Evolutionary conservation across 2,329 filamentous ascomycete genomes (phyloP), one percentile per base, ranked within the genome.

Genomic region (Xylariaceae sp.): DNA sequence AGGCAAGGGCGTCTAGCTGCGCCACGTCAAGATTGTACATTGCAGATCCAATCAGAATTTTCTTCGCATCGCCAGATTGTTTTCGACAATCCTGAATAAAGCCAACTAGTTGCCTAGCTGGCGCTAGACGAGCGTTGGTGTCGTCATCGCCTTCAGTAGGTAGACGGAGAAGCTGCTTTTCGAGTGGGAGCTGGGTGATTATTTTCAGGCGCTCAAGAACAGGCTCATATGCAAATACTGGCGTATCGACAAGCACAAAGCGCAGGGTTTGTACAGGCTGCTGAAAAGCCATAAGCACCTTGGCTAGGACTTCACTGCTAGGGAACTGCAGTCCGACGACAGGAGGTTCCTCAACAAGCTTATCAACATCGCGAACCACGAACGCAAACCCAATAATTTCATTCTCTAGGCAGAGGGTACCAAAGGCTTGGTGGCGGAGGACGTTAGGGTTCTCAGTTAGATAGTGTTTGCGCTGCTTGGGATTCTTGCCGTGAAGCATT

Each of bases 211-310:
- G 75, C 41, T 77, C 67, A 6, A 91, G 67, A 2, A 90, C 75
- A 0, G 87, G 87, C 46, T 89, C 83, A 48, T 84, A 89, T 0
- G 86, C 82, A 64, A 89, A 90, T 0, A 85, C 76, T 0, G 86
- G 75, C 0, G 86, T 85, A 36, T 88, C 80, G 0, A 90, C 79
- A 3, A 84, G 68, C 0, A 85, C 65, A 30, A 89, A 83, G 1
- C 58, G 64, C 3, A 80, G 35, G 0, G 54, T 18, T 30, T 15
- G 75, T 0, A 64, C 50, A 13, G 30, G 6, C 11, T 11, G 30
- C 11, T 33, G 30, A 33, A 40, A 26, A 6, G 37, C 37, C 11
- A 10, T 18, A 13, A 40, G 15, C 9, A 21, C 37, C 15, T 9
- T 10, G 9, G 30, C 3, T 4, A 33, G 11, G 4, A 33, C 30